Base-by-base conservation (phyloP, 176 grass and related monocot species). In the Musa acuminata region DNA sequence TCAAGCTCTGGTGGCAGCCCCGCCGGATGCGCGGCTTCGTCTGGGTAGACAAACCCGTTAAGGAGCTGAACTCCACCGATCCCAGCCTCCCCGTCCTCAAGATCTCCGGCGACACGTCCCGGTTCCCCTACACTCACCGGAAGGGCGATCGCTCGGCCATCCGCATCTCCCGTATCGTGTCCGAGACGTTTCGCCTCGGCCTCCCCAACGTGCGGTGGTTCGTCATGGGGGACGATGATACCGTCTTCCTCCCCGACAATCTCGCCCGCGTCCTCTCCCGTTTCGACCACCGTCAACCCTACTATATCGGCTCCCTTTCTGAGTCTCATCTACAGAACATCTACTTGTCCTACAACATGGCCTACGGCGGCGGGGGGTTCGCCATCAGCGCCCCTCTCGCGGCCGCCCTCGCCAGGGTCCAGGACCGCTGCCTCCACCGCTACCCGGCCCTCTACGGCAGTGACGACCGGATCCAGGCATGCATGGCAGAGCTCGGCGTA, bases 181-280 rank as follows among this genome's bases (percentile, higher is more conserved):
- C 95, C 27, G 95, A 99, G 82, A 99, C 91, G 6, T 87, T 82
- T 82, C 88, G 86, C 73, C 88, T 99, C 19, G 85, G 84, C 27
- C 90, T 99, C 1, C 79, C 88, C 12, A 78, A 80, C 11, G 91
- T 91, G 58, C 88, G 88, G 49, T 99, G 95, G 95, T 99, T 85
- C 76, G 95, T 99, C 53, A 94, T 99, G 95, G 90, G 95, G 49
- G 95, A 99, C 69, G 95, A 99, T 72, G 95, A 99, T 79, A 99
- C 95, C 14, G 81, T 91, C 73, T 99, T 99, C 86, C 67, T 99
- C 78, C 88, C 95, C 0, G 91, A 91, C 72, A 99, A 99, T 81
- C 91, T 99, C 60, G 86, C 89, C 65, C 51, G 73, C 77, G 85
- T 93, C 17, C 95, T 99, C 62, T 63, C 78, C 82, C 80, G 82